These are phyloP conservation scores for Fraxinus floribunda DNA, from an alignment of 305 asterid species.

Conservation along the genomic window DNA sequence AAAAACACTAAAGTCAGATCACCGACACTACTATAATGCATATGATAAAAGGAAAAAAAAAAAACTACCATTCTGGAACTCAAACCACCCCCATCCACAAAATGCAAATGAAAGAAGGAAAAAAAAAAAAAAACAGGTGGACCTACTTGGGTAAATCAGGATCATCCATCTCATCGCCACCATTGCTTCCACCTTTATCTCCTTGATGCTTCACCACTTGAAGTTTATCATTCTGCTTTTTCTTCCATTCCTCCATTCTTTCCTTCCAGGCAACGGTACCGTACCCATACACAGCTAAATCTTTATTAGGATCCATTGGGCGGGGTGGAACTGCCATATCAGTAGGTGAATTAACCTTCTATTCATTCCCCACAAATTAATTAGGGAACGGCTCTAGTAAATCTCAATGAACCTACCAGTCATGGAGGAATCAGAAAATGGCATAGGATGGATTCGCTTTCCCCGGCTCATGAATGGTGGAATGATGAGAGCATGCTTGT, in stretches of 20 bases:
- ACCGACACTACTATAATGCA: slow-evolving; percentile 48
- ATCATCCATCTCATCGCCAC: slow-evolving; percentile 77
- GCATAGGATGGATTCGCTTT: slow-evolving; percentile 73
- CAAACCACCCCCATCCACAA: no score
- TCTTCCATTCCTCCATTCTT: slow-evolving; percentile 99
- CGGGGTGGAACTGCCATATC: slow-evolving; percentile 72
- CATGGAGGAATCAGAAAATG: slow-evolving; percentile 66
- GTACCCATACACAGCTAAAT: slow-evolving; percentile 89
- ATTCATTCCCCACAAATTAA: slow-evolving; percentile 9
- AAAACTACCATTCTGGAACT: no score
- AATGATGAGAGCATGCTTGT: slow-evolving; percentile 87
- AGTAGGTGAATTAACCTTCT: slow-evolving; percentile 4
- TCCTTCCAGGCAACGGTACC: slow-evolving; percentile 98
- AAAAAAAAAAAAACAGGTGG: slow-evolving; percentile 21
- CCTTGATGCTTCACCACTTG: slow-evolving; percentile 93
- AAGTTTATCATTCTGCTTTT: slow-evolving; percentile 78
- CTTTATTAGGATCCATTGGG: slow-evolving; percentile 97
- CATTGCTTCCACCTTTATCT: slow-evolving; percentile 44
- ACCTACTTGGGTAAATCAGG: slow-evolving; percentile 95
- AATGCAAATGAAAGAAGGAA: slow-evolving; percentile 27
- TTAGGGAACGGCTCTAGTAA: not conserved
- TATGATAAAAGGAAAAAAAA: slow-evolving; percentile 24
- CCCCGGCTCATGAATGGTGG: slow-evolving; percentile 81
- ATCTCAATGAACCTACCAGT: slow-evolving; percentile 45
- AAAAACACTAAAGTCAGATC: slow-evolving; percentile 33